Evolutionary conservation across 2,329 filamentous ascomycete species (phyloP), one percentile per base, ranked within the genome.

Genomic region (Pyricularia grisea): DNA sequence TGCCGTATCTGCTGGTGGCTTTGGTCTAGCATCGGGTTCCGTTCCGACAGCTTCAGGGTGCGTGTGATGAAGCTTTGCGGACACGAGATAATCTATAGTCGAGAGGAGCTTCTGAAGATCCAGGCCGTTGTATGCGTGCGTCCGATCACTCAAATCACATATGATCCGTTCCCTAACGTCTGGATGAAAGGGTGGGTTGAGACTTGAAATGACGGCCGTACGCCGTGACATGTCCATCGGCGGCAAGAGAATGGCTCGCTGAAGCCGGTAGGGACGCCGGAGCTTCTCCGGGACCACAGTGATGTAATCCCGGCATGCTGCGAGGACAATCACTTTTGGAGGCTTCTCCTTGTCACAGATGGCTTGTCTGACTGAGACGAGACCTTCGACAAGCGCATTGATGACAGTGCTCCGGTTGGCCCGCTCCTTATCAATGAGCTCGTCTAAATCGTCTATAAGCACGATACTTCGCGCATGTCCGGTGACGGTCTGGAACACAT

Each of bases 111-210:
- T 85, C n/a, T 82, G 81, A 1, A 97, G 81, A 76, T 97, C 94
- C 1, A 86, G 85, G 4, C 91, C 91, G 36, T 92, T 96, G 77
- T 92, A 97, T 4, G 94, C 94, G 75, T 97, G 93, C 0, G 94
- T 96, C 69, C 88, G 87, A 71, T 91, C 87, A 61, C 90, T 90
- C 63, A 97, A 80, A n/a, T 36, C 36, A 9, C 14, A 64, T n/a
- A 65, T 27, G 58, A 68, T 17, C 7, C 65, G 58, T n/a, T 23
- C 27, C 23, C 25, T 23, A 6, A 64, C 25, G 20, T 64, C 67
- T 12, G 60, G 33, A 27, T 68, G 30, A 25, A 68, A n/a, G 7
- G 23, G 7, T 23, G 83, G 80, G 4, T 83, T 79, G 11, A 88
- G 80, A 7, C 86, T 87, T 33, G 87, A 84, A 27, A 97, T 78